These are phyloP conservation scores for Ziziphus jujuba DNA, from an alignment of 306 rosid species.

Conservation along the genomic window DNA sequence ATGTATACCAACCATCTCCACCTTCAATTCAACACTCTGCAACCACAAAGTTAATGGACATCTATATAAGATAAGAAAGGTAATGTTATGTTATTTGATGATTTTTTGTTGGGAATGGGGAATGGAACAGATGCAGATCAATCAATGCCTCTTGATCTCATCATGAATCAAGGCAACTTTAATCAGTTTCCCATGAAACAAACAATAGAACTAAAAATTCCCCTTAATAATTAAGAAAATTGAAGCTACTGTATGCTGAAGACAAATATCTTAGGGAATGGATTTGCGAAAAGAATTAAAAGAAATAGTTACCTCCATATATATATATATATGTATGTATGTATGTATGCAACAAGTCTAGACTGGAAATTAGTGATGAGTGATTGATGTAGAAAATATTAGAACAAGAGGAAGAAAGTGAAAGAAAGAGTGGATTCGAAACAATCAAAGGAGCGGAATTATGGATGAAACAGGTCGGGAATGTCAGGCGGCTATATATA, in stretches of 20 bases:
- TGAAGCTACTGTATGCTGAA: too few relatives aligned
- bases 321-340: too few relatives aligned
- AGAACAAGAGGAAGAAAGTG: neutral
- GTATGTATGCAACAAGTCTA: neutral
- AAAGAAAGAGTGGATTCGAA: neutral
- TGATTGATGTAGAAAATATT: conserved; percentile 9
- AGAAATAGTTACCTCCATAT: too few relatives aligned
- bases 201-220: too few relatives aligned
- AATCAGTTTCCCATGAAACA: too few relatives aligned
- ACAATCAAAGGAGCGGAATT: neutral
- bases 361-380: neutral
- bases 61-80: neutral
- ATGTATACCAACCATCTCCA: conserved; percentile 88
- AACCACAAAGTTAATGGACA: neutral
- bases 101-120: too few relatives aligned
- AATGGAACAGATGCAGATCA: neutral
- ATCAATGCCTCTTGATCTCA: too few relatives aligned
- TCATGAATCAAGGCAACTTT: too few relatives aligned
- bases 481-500: conserved; percentile 6
- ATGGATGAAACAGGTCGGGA: conserved; percentile 16
- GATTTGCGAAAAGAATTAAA: too few relatives aligned
- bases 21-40: conserved; percentile 86
- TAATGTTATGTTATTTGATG: too few relatives aligned
- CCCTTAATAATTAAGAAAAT: too few relatives aligned
- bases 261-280: too few relatives aligned